Base-by-base conservation (phyloP, 2,329 filamentous ascomycete species). In the Trichoderma semiorbis region DNA sequence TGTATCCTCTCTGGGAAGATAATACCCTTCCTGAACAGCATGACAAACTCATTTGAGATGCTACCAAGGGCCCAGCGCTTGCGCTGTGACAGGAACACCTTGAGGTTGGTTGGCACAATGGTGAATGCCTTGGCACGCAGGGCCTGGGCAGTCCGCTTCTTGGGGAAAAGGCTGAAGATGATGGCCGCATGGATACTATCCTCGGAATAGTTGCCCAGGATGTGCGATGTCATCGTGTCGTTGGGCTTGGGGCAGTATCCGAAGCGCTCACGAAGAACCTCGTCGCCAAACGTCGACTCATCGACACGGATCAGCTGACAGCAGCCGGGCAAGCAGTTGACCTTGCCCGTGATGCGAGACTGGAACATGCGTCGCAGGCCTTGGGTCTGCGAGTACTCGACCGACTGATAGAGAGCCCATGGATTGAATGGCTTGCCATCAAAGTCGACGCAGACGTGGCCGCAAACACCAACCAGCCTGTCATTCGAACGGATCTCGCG, bases 221-320 rank as follows among this genome's bases (percentile, higher is more conserved):
- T 84, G 65, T 85, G 84, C 74, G 81, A 81, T 8, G 84, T 83
- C 79, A 86, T 83, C 58, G 82, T 79, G 70, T 86, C 84, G 66
- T 83, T 84, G n/a, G 83, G 83, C 70, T 82, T 83, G 7, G 85
- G 85, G 71, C 82, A 83, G 76, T 86, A 85, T 4, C 84, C 84
- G 64, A 86, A 86, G 1, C 81, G 80, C 61, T 85, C 78, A 4
- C 84, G 78, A 36, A 86, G 82, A 5, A 85, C 82, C 18, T 78
- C 78, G 72, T 85, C 84, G 2, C 84, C 84, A 74, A 84, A 85
- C 0, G 85, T 86, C 12, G 84, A 82, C 73, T 85, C 84, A 65
- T 85, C 84, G 14, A 86, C 81, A 14, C 83, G 83, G 65, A 86
- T 83, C 18, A 86, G 79, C 74, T 86, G 85, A 71, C 85, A 86